phyloP scores from a whole-genome alignment of 768 basidiomycete species.

The Collybiopsis luxurians region DNA sequence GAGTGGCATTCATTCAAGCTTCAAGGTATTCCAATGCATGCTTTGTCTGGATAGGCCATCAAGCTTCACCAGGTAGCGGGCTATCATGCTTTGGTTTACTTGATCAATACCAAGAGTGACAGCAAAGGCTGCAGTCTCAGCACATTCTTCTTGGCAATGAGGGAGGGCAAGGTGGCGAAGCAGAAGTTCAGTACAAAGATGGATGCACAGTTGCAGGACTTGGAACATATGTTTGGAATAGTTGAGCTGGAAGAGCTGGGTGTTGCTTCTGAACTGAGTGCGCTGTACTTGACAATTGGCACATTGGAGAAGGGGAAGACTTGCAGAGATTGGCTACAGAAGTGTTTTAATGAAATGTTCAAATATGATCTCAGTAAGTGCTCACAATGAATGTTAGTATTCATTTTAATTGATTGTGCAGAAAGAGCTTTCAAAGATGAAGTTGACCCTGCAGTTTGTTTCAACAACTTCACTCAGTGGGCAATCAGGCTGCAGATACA shows the following conservation, averaged over 20 bases:
- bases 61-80: background rate
- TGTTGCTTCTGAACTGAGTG: background rate
- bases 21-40: background rate
- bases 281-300: background rate
- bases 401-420: too few relatives aligned
- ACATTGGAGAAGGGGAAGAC: background rate
- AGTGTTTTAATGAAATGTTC: too few relatives aligned
- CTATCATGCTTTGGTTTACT: background rate
- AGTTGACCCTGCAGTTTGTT: too few relatives aligned
- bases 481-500: too few relatives aligned
- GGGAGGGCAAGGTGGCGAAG: background rate
- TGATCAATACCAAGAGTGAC: background rate
- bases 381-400: too few relatives aligned
- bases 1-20: background rate
- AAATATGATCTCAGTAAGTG: too few relatives aligned
- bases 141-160: background rate
- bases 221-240: background rate
- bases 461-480: too few relatives aligned
- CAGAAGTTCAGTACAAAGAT: background rate
- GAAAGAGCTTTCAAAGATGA: too few relatives aligned
- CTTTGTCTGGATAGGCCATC: background rate
- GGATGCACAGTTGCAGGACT: background rate
- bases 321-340: background rate
- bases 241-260: background rate
- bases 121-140: background rate